Evolutionary conservation across 768 basidiomycete species (phyloP).

Genomic region (Hydnomerulius pinastri): DNA sequence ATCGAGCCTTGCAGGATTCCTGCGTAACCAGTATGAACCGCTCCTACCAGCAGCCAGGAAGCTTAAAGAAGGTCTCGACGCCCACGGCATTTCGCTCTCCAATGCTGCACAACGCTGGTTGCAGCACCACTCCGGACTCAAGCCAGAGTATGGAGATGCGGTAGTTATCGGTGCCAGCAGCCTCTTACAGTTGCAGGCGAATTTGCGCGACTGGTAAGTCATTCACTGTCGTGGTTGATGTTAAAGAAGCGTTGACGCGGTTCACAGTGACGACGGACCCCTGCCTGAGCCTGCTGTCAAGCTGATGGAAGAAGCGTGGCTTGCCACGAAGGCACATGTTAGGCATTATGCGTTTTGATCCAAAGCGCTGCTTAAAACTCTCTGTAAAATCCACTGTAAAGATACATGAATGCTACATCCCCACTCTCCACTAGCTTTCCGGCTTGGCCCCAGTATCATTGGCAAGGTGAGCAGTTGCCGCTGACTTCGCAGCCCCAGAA

Average conservation of each 20-base stretch:
- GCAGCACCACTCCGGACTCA: conserved; percentile 5
- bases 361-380: too few relatives aligned
- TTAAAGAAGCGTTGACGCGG: neutral
- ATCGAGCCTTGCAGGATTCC: neutral
- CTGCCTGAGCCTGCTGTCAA: neutral
- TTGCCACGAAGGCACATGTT: too few relatives aligned
- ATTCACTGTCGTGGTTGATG: too few relatives aligned
- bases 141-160: conserved; percentile 11
- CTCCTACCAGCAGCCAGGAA: conserved; percentile 3
- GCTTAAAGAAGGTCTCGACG: conserved; percentile 7
- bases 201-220: neutral
- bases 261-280: neutral
- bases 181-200: conserved; percentile 33
- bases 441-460: too few relatives aligned
- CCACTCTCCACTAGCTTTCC: too few relatives aligned
- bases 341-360: too few relatives aligned
- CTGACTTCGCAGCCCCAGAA: too few relatives aligned
- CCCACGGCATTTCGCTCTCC: neutral
- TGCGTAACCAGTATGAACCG: neutral
- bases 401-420: too few relatives aligned
- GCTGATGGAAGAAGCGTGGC: conserved; percentile 1
- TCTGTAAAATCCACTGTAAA: too few relatives aligned
- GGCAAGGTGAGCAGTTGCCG: too few relatives aligned
- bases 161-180: conserved; percentile 40
- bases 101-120: conserved; percentile 6